Percentiles rank a stretch among this genome's conserved stretches.
These are phyloP conservation scores for Hibiscus trionum DNA, from an alignment of 345 rosid species.

Conservation along the genomic window DNA sequence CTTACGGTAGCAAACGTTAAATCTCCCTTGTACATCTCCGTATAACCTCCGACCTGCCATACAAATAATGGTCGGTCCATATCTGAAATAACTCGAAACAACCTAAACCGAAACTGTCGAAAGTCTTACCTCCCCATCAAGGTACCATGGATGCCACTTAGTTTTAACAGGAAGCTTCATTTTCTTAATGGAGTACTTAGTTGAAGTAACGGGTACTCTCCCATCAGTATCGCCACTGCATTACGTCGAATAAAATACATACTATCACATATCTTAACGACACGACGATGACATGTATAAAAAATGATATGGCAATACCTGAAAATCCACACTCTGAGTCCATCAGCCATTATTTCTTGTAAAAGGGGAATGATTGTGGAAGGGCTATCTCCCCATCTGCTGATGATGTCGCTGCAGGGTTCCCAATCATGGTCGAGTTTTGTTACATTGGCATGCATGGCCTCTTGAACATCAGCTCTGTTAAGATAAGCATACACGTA, in stretches of 20 bases:
- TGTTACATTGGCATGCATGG: conserved; percentile 78
- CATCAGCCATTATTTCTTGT: conserved; percentile 40
- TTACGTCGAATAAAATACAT: neutral
- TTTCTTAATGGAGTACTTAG: conserved; percentile 48
- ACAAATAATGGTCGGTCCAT: neutral
- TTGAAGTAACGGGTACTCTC: conserved; percentile 77
- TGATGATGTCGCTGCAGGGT: conserved; percentile 55
- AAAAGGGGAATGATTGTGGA: conserved; percentile 56
- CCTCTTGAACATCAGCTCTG: conserved; percentile 63
- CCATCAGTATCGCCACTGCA: conserved; percentile 87
- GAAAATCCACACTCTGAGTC: conserved; percentile 65
- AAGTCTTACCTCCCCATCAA: conserved; percentile 40
- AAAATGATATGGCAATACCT: conserved; percentile 28
- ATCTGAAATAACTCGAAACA: neutral
- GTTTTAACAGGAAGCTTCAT: conserved; percentile 52
- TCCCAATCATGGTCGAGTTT: conserved; percentile 60
- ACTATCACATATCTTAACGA: neutral
- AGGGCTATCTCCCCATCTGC: conserved; percentile 60
- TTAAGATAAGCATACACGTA: conserved; percentile 66
- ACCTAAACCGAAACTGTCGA: neutral
- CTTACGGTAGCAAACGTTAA: conserved; percentile 72
- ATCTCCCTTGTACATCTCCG: conserved; percentile 60
- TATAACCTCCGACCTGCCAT: conserved; percentile 66
- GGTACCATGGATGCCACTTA: conserved; percentile 81
- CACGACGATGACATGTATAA: neutral